Conservation (phyloP, 2,329 filamentous ascomycete genomes). For the Rutstroemia sp. region DNA sequence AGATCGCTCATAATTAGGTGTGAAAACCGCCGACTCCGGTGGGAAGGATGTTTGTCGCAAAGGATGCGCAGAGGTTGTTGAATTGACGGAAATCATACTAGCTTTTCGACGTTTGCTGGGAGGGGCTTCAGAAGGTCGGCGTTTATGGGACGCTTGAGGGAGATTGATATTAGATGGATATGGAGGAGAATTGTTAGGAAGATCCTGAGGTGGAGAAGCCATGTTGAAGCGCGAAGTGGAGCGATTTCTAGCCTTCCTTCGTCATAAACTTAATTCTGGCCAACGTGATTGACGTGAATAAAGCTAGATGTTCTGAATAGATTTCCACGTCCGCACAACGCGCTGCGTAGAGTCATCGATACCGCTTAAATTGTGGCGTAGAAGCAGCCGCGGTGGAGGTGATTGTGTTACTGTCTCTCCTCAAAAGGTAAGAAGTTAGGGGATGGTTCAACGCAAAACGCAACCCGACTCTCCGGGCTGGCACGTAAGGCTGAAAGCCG, state of each 20-base stretch:
- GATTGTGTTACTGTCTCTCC: too few species aligned
- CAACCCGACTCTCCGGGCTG: too few species aligned
- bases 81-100: slow-evolving; percentile 51
- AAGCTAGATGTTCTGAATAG: neutral
- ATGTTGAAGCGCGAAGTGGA: slow-evolving; percentile 12
- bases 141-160: slow-evolving; percentile 49
- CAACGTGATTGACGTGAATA: neutral
- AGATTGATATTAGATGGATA: slow-evolving; percentile 43
- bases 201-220: slow-evolving; percentile 26
- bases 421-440: too few species aligned
- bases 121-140: slow-evolving; percentile 42
- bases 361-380: too few species aligned
- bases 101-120: slow-evolving; percentile 63
- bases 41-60: slow-evolving; percentile 78
- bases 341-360: too few species aligned
- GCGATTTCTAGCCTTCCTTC: neutral
- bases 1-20: slow-evolving; percentile 48
- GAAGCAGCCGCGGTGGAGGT: too few species aligned
- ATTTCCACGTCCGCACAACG: too few species aligned
- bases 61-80: slow-evolving; percentile 50
- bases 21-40: slow-evolving; percentile 44
- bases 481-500: too few species aligned
- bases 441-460: too few species aligned
- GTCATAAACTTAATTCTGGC: neutral
- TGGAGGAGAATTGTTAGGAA: slow-evolving; percentile 42